Evolutionary conservation across 495 filamentous ascomycete genomes (phyloP).

Genomic region (Trichoderma virens): DNA sequence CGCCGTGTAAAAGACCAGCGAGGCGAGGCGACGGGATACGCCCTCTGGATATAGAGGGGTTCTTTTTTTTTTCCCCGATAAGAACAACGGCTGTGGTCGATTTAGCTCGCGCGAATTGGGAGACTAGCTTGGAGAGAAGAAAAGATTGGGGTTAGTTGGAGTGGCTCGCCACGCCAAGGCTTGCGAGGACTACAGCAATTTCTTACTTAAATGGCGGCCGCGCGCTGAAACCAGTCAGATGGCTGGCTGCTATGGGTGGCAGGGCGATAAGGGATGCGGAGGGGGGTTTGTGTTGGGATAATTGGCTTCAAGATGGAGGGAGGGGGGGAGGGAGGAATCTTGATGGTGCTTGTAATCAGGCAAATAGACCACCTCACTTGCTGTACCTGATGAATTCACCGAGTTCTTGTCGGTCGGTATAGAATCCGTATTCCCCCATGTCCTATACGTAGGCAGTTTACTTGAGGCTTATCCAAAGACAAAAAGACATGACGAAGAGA

Average conservation of each 20-base stretch:
- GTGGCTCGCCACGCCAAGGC: not conserved
- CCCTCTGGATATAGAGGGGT: not conserved
- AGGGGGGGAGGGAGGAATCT: not conserved
- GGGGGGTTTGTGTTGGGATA: slow-evolving; percentile 1
- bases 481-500: no score
- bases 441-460: no score
- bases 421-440: no score
- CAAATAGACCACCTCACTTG: no score
- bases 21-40: not conserved
- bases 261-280: slow-evolving; percentile 6
- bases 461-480: no score
- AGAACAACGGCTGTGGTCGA: slow-evolving; percentile 1
- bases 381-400: no score
- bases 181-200: not conserved
- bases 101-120: slow-evolving; percentile 4
- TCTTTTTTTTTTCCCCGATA: slow-evolving; percentile 3
- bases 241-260: not conserved
- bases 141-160: not conserved
- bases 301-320: not conserved
- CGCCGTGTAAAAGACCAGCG: not conserved
- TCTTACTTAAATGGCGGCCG: not conserved
- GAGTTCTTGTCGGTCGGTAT: no score
- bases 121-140: not conserved
- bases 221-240: slow-evolving; percentile 1
- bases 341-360: not conserved